These are phyloP conservation scores for Fusarium euwallaceae DNA, from an alignment of 2,329 filamentous ascomycete species.

Conservation along the genomic window DNA sequence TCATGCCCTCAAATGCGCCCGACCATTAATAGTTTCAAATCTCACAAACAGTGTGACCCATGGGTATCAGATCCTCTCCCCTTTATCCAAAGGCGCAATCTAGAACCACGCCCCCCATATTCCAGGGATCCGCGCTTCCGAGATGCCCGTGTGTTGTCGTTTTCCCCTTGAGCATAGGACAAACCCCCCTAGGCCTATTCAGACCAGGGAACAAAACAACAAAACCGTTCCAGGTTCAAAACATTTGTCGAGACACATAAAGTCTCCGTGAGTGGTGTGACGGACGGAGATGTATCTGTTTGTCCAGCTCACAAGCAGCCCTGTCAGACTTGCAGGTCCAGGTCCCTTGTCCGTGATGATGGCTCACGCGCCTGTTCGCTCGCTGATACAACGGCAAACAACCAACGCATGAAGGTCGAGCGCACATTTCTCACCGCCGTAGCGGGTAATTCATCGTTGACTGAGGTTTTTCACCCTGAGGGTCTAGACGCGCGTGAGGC, in stretches of 20 bases:
- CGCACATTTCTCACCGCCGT: not conserved
- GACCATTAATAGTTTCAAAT: not conserved
- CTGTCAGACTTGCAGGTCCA: conserved; percentile 13
- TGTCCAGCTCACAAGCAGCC: conserved; percentile 1
- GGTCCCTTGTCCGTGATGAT: conserved; percentile 9
- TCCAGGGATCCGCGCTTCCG: conserved; percentile 20
- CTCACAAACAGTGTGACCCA: conserved; percentile 17
- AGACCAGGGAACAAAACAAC: conserved; percentile 8
- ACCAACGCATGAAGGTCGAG: not conserved
- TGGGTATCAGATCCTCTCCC: conserved; percentile 1
- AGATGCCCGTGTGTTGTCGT: no score
- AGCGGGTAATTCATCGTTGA: not conserved
- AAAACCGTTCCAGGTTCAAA: conserved; percentile 14
- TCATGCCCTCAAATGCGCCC: conserved; percentile 7
- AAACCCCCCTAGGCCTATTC: not conserved
- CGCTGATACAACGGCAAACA: not conserved
- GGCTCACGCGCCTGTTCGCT: not conserved
- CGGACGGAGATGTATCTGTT: conserved; percentile 11
- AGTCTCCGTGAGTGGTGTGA: conserved; percentile 14
- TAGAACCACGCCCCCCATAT: conserved; percentile 12
- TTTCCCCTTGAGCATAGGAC: conserved; percentile 1
- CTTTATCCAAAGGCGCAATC: not conserved
- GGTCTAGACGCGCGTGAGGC: conserved; percentile 46
- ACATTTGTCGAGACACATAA: conserved; percentile 7
- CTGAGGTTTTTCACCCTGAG: conserved; percentile 4